These are phyloP conservation scores for Tetrahymena thermophila DNA, from an alignment of 73 alveolate genomes.

Conservation along the genomic window DNA sequence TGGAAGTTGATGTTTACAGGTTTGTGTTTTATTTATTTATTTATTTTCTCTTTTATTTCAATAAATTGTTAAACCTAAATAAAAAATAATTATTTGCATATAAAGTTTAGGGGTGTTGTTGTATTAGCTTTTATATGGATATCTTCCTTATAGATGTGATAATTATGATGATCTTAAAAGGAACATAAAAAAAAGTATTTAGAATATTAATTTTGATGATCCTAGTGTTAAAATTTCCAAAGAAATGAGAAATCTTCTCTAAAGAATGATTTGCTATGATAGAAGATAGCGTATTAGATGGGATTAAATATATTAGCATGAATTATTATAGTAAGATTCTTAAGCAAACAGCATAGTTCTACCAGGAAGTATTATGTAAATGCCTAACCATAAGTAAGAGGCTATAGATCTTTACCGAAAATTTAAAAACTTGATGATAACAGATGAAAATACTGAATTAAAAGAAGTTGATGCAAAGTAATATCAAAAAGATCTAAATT, in stretches of 20 bases:
- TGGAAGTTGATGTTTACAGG: background rate
- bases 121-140: background rate
- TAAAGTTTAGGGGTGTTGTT: background rate
- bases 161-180: background rate
- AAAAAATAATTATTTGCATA: too few species aligned
- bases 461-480: background rate
- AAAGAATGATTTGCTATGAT: background rate
- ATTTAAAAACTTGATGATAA: background rate
- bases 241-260: background rate
- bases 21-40: too few species aligned
- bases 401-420: background rate
- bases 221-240: background rate
- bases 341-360: background rate
- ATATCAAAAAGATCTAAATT: too few species aligned
- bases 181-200: background rate
- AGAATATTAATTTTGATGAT: background rate
- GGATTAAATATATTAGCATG: background rate
- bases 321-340: background rate
- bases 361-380: background rate
- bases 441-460: background rate
- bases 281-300: background rate
- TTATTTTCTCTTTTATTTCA: background rate
- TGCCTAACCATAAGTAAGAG: background rate
- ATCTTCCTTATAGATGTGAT: background rate
- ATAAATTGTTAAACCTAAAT: too few species aligned